A percentile compares a stretch with the other conserved stretches of the same genome.
Evolutionary conservation across 805 yeast genomes (phyloP).

Genomic region (Kazachstania bromeliacearum): DNA sequence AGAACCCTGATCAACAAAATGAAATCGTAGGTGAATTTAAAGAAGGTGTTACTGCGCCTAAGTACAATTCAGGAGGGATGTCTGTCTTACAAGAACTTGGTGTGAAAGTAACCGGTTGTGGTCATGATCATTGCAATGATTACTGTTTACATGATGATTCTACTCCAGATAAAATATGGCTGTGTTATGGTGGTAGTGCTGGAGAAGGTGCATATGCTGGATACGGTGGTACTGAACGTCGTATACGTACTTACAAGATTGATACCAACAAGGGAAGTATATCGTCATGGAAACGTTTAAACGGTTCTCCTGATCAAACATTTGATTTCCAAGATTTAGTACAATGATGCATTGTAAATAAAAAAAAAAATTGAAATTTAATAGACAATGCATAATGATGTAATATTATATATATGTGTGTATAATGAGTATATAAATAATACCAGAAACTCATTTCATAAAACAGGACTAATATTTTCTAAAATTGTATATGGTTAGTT

Average conservation of each 20-base stretch:
- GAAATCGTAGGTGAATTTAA: slow-evolving; percentile 49
- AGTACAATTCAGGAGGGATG: slow-evolving; percentile 57
- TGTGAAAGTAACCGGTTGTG: slow-evolving; percentile 67
- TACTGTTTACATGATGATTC: slow-evolving; percentile 59
- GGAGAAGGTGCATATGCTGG: slow-evolving; percentile 98
- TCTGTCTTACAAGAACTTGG: slow-evolving; percentile 52
- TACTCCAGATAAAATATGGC: slow-evolving; percentile 44
- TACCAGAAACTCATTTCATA: too few species aligned
- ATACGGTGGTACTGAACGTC: slow-evolving; percentile 75
- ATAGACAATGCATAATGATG: neutral
- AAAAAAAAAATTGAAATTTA: neutral
- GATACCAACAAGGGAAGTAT: slow-evolving; percentile 38
- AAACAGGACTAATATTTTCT: too few species aligned
- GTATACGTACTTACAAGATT: slow-evolving; percentile 64
- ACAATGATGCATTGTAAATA: too few species aligned
- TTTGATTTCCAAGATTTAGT: slow-evolving; percentile 43
- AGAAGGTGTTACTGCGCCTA: slow-evolving; percentile 78
- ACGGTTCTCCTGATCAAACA: slow-evolving; percentile 39
- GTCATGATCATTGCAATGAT: slow-evolving; percentile 95
- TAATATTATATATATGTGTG: slow-evolving; percentile 22
- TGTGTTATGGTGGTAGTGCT: slow-evolving; percentile 88
- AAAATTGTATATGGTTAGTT: too few species aligned
- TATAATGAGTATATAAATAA: too few species aligned
- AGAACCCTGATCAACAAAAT: slow-evolving; percentile 20
- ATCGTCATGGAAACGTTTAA: slow-evolving; percentile 65